These are phyloP conservation scores for Aspergillus eucalypticola DNA, from an alignment of 2,329 filamentous ascomycete species.

Conservation along the genomic window DNA sequence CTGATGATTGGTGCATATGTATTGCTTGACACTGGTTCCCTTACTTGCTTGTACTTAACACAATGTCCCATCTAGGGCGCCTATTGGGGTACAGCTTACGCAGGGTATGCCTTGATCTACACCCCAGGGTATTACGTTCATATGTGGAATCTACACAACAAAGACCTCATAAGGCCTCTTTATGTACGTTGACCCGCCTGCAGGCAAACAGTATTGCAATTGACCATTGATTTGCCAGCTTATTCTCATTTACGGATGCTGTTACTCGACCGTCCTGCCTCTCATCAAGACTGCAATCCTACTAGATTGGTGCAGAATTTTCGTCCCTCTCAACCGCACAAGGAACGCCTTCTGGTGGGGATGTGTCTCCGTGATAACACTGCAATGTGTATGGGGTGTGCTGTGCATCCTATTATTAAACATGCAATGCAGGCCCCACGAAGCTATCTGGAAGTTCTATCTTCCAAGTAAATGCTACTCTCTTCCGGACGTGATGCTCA, in stretches of 20 bases:
- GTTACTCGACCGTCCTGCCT: conserved; percentile 41
- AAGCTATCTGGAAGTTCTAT: conserved; percentile 38
- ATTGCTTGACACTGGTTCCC: neutral
- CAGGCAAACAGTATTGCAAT: no score
- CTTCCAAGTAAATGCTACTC: conserved; percentile 35
- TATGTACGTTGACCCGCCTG: conserved; percentile 11
- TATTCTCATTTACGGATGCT: conserved; percentile 37
- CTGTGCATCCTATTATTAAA: conserved; percentile 36
- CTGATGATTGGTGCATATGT: conserved; percentile 15
- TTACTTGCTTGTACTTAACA: no score
- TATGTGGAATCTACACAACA: conserved; percentile 21
- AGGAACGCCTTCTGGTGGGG: conserved; percentile 40
- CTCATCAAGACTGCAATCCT: conserved; percentile 47
- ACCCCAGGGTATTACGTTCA: conserved; percentile 24
- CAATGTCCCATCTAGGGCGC: conserved; percentile 15
- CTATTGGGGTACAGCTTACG: conserved; percentile 25
- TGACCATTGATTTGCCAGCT: neutral
- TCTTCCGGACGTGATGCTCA: conserved; percentile 29
- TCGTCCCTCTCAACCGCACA: conserved; percentile 30
- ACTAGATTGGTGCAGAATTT: conserved; percentile 46
- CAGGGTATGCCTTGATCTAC: conserved; percentile 17
- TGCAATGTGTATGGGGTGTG: conserved; percentile 35
- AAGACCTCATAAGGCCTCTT: conserved; percentile 18
- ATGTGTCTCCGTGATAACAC: conserved; percentile 29
- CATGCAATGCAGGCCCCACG: conserved; percentile 36